These are phyloP conservation scores for Beauveria bassiana DNA, from an alignment of 2,329 filamentous ascomycete species.

Conservation along the genomic window DNA sequence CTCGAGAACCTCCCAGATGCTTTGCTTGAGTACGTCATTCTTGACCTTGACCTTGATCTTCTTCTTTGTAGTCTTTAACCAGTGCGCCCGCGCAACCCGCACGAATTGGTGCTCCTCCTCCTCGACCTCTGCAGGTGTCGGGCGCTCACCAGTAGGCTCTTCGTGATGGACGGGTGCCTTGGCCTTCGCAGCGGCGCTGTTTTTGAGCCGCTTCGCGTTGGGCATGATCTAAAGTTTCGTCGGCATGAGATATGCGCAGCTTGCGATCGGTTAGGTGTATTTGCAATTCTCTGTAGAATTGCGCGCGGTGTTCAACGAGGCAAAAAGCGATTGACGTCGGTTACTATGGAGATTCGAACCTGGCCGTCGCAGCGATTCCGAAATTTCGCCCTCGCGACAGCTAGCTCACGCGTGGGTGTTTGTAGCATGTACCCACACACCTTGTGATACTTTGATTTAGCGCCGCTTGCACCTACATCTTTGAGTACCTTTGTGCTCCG, in stretches of 20 bases:
- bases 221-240: conserved; percentile 36
- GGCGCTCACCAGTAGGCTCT: conserved; percentile 28
- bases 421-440: background rate
- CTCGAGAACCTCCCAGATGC: conserved; percentile 85
- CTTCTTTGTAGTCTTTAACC: conserved; percentile 62
- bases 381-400: conserved; percentile 29
- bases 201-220: conserved; percentile 51
- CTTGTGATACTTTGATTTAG: background rate
- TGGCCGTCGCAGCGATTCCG: conserved; percentile 9
- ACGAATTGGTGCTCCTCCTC: conserved; percentile 66
- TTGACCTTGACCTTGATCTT: conserved; percentile 63
- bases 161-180: conserved; percentile 27
- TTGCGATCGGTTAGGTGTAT: background rate
- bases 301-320: background rate
- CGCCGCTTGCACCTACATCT: background rate
- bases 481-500: background rate
- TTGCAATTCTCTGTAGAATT: background rate
- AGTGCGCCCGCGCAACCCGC: conserved; percentile 74
- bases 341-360: conserved; percentile 13
- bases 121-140: conserved; percentile 59
- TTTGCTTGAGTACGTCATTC: conserved; percentile 76
- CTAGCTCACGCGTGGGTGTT: conserved; percentile 3
- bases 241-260: conserved; percentile 6
- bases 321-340: background rate
- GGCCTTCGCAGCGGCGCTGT: conserved; percentile 37